Percentiles rank a stretch among this genome's conserved stretches.
phyloP scores from a whole-genome alignment of 1,139 yeast species.

The Blastobotrys raffinosifermentans region DNA sequence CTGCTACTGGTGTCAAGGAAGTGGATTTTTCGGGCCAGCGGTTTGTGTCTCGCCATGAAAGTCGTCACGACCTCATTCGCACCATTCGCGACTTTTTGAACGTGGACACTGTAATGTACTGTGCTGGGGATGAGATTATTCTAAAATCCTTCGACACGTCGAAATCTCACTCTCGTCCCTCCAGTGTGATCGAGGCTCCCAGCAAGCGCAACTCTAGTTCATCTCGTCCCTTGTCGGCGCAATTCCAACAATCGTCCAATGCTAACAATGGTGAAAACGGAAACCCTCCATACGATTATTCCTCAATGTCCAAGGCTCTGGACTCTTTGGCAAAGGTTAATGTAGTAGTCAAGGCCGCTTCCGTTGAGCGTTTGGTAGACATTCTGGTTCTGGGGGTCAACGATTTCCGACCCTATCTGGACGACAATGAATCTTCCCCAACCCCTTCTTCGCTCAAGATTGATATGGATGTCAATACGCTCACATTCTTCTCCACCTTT shows the following conservation, averaged over 20 bases:
- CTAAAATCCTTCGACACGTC: constrained; percentile 46
- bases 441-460: constrained; percentile 39
- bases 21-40: constrained; percentile 34
- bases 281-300: too few species aligned
- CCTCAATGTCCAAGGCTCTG: constrained; percentile 4
- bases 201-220: constrained; percentile 36
- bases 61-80: constrained; percentile 44
- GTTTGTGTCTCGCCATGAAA: constrained; percentile 35
- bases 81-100: constrained; percentile 56
- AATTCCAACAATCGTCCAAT: constrained; percentile 11
- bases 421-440: constrained; percentile 28
- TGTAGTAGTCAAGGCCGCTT: constrained; percentile 55
- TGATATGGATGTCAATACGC: constrained; percentile 55
- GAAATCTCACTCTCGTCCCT: constrained; percentile 37
- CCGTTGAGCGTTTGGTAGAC: constrained; percentile 55
- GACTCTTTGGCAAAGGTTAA: constrained; percentile 24
- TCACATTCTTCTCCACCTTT: constrained; percentile 61
- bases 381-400: constrained; percentile 56
- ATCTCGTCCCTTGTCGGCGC: constrained; percentile 31
- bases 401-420: constrained; percentile 47
- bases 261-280: constrained; percentile 1
- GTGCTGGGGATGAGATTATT: constrained; percentile 46
- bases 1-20: constrained; percentile 35
- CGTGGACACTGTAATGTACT: constrained; percentile 49
- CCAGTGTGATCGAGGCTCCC: constrained; percentile 45